Base-by-base conservation (phyloP, 1,284 basidiomycete genomes). In the Apiotrichum siamense region DNA sequence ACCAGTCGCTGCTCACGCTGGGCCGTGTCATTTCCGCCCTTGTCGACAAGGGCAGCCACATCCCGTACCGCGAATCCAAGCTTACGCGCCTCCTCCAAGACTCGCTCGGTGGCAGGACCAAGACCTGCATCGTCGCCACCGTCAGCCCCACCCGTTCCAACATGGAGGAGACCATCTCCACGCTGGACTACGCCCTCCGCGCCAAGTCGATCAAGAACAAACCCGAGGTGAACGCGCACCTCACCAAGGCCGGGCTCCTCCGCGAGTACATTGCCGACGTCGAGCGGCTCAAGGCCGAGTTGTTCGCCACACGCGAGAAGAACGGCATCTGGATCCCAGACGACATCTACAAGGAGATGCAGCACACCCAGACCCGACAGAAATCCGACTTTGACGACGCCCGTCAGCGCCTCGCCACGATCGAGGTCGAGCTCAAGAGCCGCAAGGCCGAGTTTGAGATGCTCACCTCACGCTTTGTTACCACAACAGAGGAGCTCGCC, bases 121-220 rank as follows among this genome's bases (percentile, higher is more conserved):
- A 97, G 77, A 99, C 96, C 0, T 97, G 91, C 67, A 94, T 99
- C 68, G 88, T 99, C 58, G 96, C 96, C 0, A 98, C 94, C 1
- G 82, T 96, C 61, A 92, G 88, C 10, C 92, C 93, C 2, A 88
- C 89, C 4, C 82, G 87, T 20, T 87, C 83, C 24, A 97, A 96
- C 69, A 81, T 96, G 76, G 96, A 99, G 73, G 96, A 98, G 74
- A 98, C 96, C 0, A 81, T 97, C 20, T 97, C 93, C 1, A 99
- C 96, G 0, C 85, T 99, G 39, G 93, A 98, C 73, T 99, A 99
- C 65, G 96, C 96, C 17, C 81, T 92, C 36, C 86, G 90, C 35
- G 96, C 96, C 29, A 97, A 96, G 70, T 90, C 88, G 13, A 98
- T 99, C 70, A 83, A 85, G 48, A 98, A 98, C 75, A 86, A 88